Conservation (phyloP, 805 yeast genomes). For the Saturnispora mendoncae region DNA sequence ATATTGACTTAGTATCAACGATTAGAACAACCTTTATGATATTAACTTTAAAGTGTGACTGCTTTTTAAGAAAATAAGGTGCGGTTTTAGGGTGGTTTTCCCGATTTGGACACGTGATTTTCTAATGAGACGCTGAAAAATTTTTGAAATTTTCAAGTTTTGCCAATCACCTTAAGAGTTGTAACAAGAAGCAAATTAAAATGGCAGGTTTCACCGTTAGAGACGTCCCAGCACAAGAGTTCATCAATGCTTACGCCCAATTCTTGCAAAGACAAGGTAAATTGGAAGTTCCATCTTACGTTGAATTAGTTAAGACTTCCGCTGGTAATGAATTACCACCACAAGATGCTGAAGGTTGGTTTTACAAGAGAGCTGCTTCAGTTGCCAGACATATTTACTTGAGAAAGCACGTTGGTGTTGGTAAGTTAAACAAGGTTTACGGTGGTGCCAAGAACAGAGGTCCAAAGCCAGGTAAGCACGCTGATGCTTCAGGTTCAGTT, state of each 20-base stretch:
- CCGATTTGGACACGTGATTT: not conserved
- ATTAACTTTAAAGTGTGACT: constrained; percentile 6
- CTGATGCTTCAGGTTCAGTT: constrained; percentile 97
- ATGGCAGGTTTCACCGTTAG: constrained; percentile 99
- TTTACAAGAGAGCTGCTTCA: constrained; percentile 99
- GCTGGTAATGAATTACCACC: constrained; percentile 99
- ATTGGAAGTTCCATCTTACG: constrained; percentile 99
- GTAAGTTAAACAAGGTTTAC: constrained; percentile 97
- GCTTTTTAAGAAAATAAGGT: not conserved
- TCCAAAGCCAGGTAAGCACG: constrained; percentile 96
- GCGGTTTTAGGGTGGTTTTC: not conserved
- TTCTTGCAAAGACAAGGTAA: constrained; percentile 99
- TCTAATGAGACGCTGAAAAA: constrained; percentile 6
- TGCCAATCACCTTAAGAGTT: not conserved
- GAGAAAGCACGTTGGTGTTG: constrained; percentile 99
- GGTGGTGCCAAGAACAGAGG: constrained; percentile 99
- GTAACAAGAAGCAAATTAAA: constrained; percentile 1
- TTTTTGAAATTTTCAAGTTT: constrained; percentile 1
- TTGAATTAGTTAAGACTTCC: constrained; percentile 98
- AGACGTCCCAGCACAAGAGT: constrained; percentile 99
- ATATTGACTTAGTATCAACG: no score
- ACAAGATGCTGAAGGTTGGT: constrained; percentile 99
- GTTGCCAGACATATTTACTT: constrained; percentile 99
- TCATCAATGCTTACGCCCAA: constrained; percentile 98
- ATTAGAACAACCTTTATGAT: no score